phyloP scores from a whole-genome alignment of 768 basidiomycete genomes.

The Russula abietina region DNA sequence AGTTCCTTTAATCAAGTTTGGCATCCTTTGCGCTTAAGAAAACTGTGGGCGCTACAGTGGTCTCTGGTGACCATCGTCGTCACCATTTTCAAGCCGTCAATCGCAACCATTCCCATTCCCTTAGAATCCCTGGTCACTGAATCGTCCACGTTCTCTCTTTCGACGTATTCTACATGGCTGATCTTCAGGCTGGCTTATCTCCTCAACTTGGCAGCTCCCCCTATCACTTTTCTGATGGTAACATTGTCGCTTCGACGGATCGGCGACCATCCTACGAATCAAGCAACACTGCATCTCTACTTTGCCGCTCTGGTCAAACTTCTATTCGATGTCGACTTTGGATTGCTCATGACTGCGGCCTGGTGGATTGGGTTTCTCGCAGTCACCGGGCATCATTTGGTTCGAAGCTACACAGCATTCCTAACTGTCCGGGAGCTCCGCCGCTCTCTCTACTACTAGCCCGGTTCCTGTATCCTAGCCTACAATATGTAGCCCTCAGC shows the following conservation, averaged over 20 bases:
- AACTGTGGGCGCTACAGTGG: background rate
- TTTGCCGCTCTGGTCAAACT: background rate
- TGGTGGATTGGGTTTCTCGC: background rate
- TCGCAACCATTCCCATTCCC: background rate
- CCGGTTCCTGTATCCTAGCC: background rate
- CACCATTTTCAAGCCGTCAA: background rate
- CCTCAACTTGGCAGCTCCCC: background rate
- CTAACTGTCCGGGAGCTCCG: background rate
- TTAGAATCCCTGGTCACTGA: too few species aligned
- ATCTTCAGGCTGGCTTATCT: background rate
- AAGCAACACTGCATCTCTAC: background rate
- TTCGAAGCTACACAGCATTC: background rate
- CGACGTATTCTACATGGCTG: background rate
- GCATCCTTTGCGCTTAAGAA: background rate
- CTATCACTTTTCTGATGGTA: too few species aligned
- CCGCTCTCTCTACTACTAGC: background rate
- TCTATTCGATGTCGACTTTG: background rate
- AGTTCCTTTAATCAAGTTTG: too few species aligned
- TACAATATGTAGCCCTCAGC: background rate
- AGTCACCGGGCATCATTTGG: background rate
- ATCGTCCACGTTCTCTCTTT: background rate
- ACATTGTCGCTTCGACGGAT: too few species aligned
- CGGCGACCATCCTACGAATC: too few species aligned
- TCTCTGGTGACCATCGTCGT: background rate
- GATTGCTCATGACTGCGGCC: background rate